Base-by-base conservation (phyloP, 495 filamentous ascomycete genomes). In the Aspergillus olivimuriae region DNA sequence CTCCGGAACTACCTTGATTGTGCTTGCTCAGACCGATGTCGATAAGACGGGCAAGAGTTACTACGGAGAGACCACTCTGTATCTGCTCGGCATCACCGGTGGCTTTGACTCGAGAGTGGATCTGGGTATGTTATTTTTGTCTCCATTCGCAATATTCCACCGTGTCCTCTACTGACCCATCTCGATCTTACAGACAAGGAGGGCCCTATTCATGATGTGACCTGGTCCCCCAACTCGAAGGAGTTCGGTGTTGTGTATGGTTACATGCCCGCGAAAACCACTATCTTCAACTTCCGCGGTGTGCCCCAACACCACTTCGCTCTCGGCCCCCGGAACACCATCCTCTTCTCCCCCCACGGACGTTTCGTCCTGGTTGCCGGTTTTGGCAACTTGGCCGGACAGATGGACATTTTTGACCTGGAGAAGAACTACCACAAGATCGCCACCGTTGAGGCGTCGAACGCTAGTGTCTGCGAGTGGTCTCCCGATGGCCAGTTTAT, bases 1-100 rank as follows among this genome's bases (percentile, higher is more conserved):
- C 31, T 75, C 87, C 41, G 92, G 92, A 12, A 95, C 88, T 8
- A 89, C 78, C 55, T 63, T 97, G 54, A 87, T 98, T 62, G 91
- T 97, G 51, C 80, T 98, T 57, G 90, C 92, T 50, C 92, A 97
- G 72, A 98, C 92, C 11, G 92, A 98, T 36, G 92, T 97, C 32
- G 92, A 98, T 65, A 92, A 90, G 65, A 87, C 89, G 28, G 92
- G 92, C 60, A 95, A 95, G 78, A 95, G 84, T 71, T 98, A 98
- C 69, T 96, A 98, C 52, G 92, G 94, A 56, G 92, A 98, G 74
- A 97, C 92, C 2, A 98, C 87, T 41, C 80, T 98, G 58, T 98
- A 97, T 68, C 75, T 98, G 53, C 76, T 98, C 43, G 95, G 87
- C 64, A 84, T 89, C 39, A 90, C 85, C 56, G 91, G 90, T 34